These are phyloP conservation scores for Handroanthus guayacan DNA, from an alignment of 257 asterid species.

Conservation along the genomic window DNA sequence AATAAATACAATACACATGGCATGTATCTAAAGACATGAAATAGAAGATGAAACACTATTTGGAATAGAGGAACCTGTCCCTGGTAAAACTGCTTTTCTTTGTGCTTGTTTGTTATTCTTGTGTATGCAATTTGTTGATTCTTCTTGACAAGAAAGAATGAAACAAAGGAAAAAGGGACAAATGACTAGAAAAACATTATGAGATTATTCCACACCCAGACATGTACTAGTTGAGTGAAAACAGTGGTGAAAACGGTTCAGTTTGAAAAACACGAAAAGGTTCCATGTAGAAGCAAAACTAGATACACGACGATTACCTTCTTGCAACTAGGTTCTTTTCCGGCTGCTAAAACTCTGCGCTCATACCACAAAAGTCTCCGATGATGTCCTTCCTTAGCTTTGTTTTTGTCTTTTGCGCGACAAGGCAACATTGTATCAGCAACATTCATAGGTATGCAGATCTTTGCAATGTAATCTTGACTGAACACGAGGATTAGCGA, in stretches of 20 bases:
- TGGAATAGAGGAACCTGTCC: no score
- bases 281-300: background rate
- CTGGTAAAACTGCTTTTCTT: background rate
- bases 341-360: constrained; percentile 63
- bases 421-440: constrained; percentile 89
- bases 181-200: no score
- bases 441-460: constrained; percentile 74
- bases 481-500: constrained; percentile 80
- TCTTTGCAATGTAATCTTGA: constrained; percentile 84
- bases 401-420: constrained; percentile 20
- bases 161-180: no score
- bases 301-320: constrained; percentile 47
- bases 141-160: background rate
- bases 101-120: background rate
- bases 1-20: no score
- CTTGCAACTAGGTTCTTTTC: constrained; percentile 44
- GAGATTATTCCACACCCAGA: no score
- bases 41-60: no score
- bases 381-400: constrained; percentile 33
- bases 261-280: background rate
- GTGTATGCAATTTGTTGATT: background rate
- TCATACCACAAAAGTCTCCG: constrained; percentile 68
- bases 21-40: no score
- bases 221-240: no score
- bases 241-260: no score